Evolutionary conservation across 129 eudicot species (phyloP), one percentile per base, ranked within the genome.

Genomic region (Saussurea involucrata): DNA sequence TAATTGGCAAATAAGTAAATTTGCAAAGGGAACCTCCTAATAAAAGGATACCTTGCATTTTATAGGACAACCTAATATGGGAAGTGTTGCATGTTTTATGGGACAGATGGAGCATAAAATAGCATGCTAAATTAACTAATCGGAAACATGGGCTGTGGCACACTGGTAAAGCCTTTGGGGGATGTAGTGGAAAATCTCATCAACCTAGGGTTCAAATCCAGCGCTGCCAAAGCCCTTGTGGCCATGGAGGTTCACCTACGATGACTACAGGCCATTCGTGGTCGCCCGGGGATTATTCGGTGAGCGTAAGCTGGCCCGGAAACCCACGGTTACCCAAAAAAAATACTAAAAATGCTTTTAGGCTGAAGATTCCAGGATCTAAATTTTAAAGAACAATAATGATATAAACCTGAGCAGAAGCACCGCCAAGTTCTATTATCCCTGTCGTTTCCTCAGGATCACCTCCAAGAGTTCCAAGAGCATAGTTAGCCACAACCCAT

Each of bases 401-500:
- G 66, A 31, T 17, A 49, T 17, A 77, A 69, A 94, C 98, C 98
- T 95, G 98, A 79, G 96, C 93, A 77, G 98, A 95, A 66, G 98
- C 97, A 79, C 98, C 98, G 75, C 98, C 98, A 81, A 94, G 98
- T 83, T 95, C 97, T 78, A 95, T 95, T 61, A 94, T 91, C 32
- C 98, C 98, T 29, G 97, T 89, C 79, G 98, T 95, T 75, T 89
- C 85, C 58, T 37, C 82, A 75, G 98, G 94, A 73, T 88, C 89
- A 46, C 86, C 92, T 68, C 98, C 98, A 82, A 95, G 97, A 77
- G 88, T 86, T 49, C 97, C 97, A 82, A 89, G 97, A 42, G 98
- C 98, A 85, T 91, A 91, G 82, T 95, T 95, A 79, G 98, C 97
- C 79, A 94, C 96, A 86, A 94, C 93, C 98, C 98, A 94, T 25